A percentile compares a stretch with the other conserved stretches of the same genome.
These are phyloP conservation scores for Ogataea pilisensis DNA, from an alignment of 805 yeast species.

Conservation along the genomic window DNA sequence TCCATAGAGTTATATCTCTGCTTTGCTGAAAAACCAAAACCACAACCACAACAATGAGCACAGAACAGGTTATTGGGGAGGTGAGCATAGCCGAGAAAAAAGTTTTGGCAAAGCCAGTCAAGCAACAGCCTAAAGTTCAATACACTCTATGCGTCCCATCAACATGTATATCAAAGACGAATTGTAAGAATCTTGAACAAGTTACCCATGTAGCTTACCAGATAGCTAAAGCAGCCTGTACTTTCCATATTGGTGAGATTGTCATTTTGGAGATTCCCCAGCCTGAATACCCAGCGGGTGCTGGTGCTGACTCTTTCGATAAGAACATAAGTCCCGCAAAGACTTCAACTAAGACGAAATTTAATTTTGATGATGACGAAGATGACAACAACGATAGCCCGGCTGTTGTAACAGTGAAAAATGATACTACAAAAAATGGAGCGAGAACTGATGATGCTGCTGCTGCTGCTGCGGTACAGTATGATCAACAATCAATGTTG, in stretches of 20 bases:
- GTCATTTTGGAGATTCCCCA: constrained; percentile 56
- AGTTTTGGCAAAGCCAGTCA: constrained; percentile 2
- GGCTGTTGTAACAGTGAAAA: neutral
- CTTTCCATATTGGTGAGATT: constrained; percentile 69
- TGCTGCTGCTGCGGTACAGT: constrained; percentile 5
- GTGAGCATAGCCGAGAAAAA: too few relatives aligned
- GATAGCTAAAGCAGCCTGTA: constrained; percentile 69
- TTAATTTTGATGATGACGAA: constrained; percentile 26
- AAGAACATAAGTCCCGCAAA: too few relatives aligned
- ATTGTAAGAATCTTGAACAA: constrained; percentile 67
- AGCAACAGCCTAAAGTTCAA: constrained; percentile 22
- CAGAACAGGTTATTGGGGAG: too few relatives aligned
- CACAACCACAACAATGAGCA: too few relatives aligned
- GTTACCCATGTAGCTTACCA: constrained; percentile 72
- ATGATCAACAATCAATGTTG: constrained; percentile 38
- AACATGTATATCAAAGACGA: constrained; percentile 46
- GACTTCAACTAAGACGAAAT: constrained; percentile 27
- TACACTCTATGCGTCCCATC: constrained; percentile 74
- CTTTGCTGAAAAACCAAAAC: too few relatives aligned
- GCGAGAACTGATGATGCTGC: constrained; percentile 29
- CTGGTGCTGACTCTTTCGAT: constrained; percentile 25
- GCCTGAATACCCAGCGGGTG: too few relatives aligned
- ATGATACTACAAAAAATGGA: neutral
- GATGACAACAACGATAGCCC: too few relatives aligned
- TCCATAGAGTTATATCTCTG: too few relatives aligned